Base-by-base conservation (phyloP, 1,284 basidiomycete species). In the Rugosomyces carneus region DNA sequence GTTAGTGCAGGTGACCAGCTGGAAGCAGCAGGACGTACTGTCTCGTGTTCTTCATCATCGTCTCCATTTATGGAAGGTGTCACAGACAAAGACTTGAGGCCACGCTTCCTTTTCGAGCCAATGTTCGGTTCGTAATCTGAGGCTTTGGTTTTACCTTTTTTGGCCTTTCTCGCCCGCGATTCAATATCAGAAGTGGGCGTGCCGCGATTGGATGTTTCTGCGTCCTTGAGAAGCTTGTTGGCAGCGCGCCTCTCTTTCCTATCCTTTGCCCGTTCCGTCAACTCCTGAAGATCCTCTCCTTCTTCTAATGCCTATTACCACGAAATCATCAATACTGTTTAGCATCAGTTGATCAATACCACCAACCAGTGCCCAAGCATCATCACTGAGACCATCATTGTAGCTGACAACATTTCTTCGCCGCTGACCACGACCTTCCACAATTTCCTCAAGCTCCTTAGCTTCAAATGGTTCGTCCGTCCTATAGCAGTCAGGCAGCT, bases 401-500 rank as follows among this genome's bases (percentile, higher is more conserved):
- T 99, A 99, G 61, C 84, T 88, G 46, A 99, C 92, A 24, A 87
- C 78, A 46, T 81, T 87, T 54, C 90, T 78, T 48, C 81, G 81
- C 48, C 95, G 78, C 60, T 91, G 85, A 35, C 94, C 92, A 51
- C 91, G 81, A 38, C 90, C 89, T 58, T 90, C 86, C 19, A 81
- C 57, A 44, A 80, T 72, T 29, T 89, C 84, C 34, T 89, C 78
- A 0, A 80, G 68, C 45, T 84, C 80, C 54, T 75, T 76, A 40
- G 68, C 66, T 45, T 84, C 82, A 60, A 90, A 89, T 1, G 84
- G 84, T 66, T 84, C 86, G 57, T 93, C 90, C 2, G 69, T 82
- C 57, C 86, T 88, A 65, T 98, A 99, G 61, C 92, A 91, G 35
- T 91, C 83, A 0, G 96, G 95, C 24, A 99, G 76, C 63, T 99